Conservation (phyloP, 106 monocot species). For the Vanilla planifolia region DNA sequence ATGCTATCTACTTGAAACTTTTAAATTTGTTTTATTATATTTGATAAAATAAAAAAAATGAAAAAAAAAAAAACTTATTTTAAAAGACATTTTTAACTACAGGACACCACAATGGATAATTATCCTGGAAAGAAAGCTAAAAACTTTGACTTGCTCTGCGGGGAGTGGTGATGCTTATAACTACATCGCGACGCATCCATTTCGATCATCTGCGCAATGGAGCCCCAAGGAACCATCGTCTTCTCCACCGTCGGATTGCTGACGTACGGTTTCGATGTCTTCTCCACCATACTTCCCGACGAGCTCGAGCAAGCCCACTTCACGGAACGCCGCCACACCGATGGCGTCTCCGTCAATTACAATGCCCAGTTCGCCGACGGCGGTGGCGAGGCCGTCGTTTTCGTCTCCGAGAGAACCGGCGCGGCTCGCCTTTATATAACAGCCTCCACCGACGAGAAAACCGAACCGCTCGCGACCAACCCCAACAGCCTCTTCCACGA, state of each 20-base stretch:
- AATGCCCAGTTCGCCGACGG: constrained; percentile 77
- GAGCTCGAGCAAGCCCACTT: neutral
- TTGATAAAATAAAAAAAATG: too few species aligned
- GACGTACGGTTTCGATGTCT: constrained; percentile 61
- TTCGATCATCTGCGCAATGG: neutral
- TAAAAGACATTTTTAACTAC: too few species aligned
- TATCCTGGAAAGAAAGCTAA: too few species aligned
- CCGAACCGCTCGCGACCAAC: constrained; percentile 31
- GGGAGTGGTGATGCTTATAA: too few species aligned
- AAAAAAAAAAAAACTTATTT: too few species aligned
- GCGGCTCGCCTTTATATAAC: constrained; percentile 32
- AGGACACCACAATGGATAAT: too few species aligned
- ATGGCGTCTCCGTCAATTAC: constrained; percentile 67
- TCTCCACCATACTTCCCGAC: constrained; percentile 27
- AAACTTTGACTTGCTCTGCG: too few species aligned
- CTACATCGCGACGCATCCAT: neutral
- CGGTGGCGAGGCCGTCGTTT: constrained; percentile 20
- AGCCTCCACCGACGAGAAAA: neutral
- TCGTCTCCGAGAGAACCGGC: constrained; percentile 70
- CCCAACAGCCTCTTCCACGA: constrained; percentile 58
- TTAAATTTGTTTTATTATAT: too few species aligned
- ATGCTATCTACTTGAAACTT: too few species aligned
- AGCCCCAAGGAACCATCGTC: constrained; percentile 17
- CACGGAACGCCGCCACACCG: constrained; percentile 64
- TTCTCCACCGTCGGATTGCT: constrained; percentile 45